These are phyloP conservation scores for Mallotus japonicus DNA, from an alignment of 441 rosid genomes.

Conservation along the genomic window DNA sequence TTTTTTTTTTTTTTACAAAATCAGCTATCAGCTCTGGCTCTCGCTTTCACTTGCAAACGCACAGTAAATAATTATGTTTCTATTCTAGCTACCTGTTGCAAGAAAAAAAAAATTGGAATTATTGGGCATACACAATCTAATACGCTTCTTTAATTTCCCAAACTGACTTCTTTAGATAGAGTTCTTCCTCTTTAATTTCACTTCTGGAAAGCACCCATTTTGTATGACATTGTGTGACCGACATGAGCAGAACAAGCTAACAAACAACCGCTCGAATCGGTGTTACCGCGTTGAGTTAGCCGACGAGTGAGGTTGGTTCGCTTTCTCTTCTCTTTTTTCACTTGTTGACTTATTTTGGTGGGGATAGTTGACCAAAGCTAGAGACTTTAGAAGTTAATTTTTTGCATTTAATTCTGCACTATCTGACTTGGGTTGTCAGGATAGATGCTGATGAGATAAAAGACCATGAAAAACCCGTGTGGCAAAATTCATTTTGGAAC, in stretches of 20 bases:
- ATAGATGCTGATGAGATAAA: conserved; percentile 15
- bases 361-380: conserved; percentile 5
- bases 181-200: background rate
- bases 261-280: conserved; percentile 3
- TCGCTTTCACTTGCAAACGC: background rate
- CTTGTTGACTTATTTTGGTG: background rate
- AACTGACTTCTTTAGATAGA: no score
- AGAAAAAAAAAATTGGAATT: background rate
- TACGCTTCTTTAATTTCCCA: background rate
- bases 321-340: conserved; percentile 4
- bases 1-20: no score
- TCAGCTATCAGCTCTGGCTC: background rate
- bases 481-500: conserved; percentile 8
- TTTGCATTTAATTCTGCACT: background rate
- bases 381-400: background rate
- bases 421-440: conserved; percentile 17
- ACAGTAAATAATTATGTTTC: no score
- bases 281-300: conserved; percentile 28
- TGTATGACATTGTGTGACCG: no score
- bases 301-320: conserved; percentile 18
- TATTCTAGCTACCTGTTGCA: background rate
- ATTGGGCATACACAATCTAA: background rate
- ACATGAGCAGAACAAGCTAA: background rate
- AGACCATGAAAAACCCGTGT: conserved; percentile 16
- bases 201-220: no score